A percentile compares a stretch with the other conserved stretches of the same genome.
Conservation (phyloP, 75 land plant species). For the Sequoiadendron giganteum region DNA sequence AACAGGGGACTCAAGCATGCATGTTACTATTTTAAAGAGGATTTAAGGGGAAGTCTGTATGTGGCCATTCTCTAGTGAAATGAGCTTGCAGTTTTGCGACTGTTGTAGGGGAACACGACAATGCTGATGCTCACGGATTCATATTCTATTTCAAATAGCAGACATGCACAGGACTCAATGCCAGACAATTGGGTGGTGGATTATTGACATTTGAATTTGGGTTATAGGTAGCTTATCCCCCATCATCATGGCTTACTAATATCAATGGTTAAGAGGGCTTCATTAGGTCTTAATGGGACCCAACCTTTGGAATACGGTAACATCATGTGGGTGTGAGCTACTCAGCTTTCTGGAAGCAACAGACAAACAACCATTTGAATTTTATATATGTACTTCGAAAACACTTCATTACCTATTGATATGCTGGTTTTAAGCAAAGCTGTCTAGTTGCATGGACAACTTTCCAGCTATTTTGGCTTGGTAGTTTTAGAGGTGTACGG, state of each 20-base stretch:
- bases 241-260: not conserved
- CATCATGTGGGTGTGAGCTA: not conserved
- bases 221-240: not conserved
- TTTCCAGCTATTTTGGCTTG: too few species aligned
- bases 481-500: too few species aligned
- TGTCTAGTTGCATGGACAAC: not conserved
- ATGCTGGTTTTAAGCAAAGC: not conserved
- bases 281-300: not conserved
- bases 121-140: not conserved
- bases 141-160: conserved; percentile 2
- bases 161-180: not conserved
- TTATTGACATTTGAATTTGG: not conserved
- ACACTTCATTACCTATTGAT: not conserved
- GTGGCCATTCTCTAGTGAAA: not conserved
- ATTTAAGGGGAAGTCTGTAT: not conserved
- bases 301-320: not conserved
- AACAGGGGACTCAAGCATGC: not conserved
- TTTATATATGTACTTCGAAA: not conserved
- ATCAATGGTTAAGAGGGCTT: not conserved
- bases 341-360: not conserved
- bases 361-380: not conserved
- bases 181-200: not conserved
- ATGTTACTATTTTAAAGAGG: not conserved
- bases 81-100: not conserved
- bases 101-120: conserved; percentile 3